Evolutionary conservation across 2,329 filamentous ascomycete genomes (phyloP).

Genomic region (Dothideomycetidae sp.): DNA sequence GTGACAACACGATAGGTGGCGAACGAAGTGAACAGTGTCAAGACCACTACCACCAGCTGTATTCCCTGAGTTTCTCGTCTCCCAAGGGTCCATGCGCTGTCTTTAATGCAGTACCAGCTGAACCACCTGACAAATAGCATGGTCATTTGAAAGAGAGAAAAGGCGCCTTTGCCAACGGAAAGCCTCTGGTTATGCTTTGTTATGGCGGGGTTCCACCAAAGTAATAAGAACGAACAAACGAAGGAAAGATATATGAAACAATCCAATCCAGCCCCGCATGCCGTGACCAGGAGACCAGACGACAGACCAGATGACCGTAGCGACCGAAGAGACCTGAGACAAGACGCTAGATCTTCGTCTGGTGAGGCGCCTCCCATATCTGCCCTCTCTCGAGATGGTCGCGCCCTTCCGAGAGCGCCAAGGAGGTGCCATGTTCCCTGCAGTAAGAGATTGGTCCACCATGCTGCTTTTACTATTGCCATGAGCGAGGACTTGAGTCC

Average conservation of each 20-base stretch:
- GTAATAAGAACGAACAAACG: constrained; percentile 13
- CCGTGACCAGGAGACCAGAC: constrained; percentile 12
- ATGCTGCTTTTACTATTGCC: constrained; percentile 28
- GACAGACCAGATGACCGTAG: no score
- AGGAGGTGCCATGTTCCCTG: constrained; percentile 25
- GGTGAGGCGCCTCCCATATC: constrained; percentile 9
- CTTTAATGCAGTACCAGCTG: constrained; percentile 21
- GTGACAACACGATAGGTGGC: constrained; percentile 10
- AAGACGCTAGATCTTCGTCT: constrained; percentile 4
- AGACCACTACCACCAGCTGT: constrained; percentile 41
- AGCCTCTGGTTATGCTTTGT: constrained; percentile 17
- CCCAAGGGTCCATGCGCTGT: constrained; percentile 10
- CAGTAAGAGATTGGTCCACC: constrained; percentile 26
- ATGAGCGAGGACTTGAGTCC: constrained; percentile 4
- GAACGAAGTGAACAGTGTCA: constrained; percentile 31
- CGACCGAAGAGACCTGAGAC: constrained; percentile 12
- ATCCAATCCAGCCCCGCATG: constrained; percentile 16
- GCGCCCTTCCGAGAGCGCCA: constrained; percentile 4
- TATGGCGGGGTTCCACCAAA: constrained; percentile 23
- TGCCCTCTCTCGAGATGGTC: not conserved
- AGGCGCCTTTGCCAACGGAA: constrained; percentile 31
- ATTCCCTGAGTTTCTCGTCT: constrained; percentile 25
- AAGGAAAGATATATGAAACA: constrained; percentile 16
- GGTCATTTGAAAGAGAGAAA: constrained; percentile 52
- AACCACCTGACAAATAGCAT: constrained; percentile 42